A percentile compares a stretch with the other conserved stretches of the same genome.
Evolutionary conservation across 2,329 filamentous ascomycete species (phyloP).

Genomic region (Pseudogymnoascus sp.): DNA sequence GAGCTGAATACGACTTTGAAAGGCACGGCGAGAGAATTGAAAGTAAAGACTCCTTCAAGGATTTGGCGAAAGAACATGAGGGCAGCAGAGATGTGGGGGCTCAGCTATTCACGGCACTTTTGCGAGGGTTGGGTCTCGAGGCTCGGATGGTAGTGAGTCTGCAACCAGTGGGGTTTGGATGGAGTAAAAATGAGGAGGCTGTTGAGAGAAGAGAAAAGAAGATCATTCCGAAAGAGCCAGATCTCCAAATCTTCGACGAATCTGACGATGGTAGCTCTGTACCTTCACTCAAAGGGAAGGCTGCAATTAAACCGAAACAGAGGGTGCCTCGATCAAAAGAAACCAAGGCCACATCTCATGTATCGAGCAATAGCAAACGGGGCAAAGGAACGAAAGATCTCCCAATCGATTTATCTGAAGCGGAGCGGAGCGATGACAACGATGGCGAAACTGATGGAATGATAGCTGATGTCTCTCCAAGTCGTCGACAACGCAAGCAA

Average conservation of each 20-base stretch:
- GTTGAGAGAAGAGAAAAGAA: slow-evolving; percentile 32
- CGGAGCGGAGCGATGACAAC: slow-evolving; percentile 44
- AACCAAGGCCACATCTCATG: slow-evolving; percentile 17
- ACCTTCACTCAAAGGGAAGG: slow-evolving; percentile 14
- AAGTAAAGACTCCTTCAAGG: slow-evolving; percentile 58
- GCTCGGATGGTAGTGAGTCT: slow-evolving; percentile 75
- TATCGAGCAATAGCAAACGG: slow-evolving; percentile 15
- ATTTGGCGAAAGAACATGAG: slow-evolving; percentile 57
- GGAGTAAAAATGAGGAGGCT: slow-evolving; percentile 78
- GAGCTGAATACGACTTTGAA: slow-evolving; percentile 51
- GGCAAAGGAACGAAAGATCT: slow-evolving; percentile 24
- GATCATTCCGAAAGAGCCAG: slow-evolving; percentile 32
- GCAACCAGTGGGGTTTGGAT: slow-evolving; percentile 83
- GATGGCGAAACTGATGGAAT: slow-evolving; percentile 41
- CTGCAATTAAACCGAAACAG: slow-evolving; percentile 14
- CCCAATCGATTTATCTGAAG: slow-evolving; percentile 36
- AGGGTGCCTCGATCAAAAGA: slow-evolving; percentile 14
- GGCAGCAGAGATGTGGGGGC: slow-evolving; percentile 84
- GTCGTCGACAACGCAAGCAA: slow-evolving; percentile 9
- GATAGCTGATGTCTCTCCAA: slow-evolving; percentile 43
- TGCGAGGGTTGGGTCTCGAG: slow-evolving; percentile 74
- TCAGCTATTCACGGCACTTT: slow-evolving; percentile 79
- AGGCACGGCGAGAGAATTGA: slow-evolving; percentile 69
- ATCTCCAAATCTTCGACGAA: slow-evolving; percentile 23
- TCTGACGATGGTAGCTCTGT: slow-evolving; percentile 11